Base-by-base conservation (phyloP, 805 yeast genomes). In the Grigorovia yakushimaensis region DNA sequence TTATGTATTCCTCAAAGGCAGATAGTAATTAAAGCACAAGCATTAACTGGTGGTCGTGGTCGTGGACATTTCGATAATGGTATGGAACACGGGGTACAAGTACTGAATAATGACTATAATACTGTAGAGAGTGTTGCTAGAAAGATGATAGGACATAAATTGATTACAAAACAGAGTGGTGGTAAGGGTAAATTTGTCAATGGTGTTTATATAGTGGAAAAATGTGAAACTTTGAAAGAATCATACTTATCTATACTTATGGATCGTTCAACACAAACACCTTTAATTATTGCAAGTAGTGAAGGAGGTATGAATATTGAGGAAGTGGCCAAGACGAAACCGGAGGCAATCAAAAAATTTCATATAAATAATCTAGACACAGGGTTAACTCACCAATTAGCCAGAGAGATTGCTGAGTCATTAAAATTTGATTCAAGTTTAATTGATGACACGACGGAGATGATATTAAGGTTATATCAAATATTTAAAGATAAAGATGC, bases 261-360 rank as follows among this genome's bases (percentile, higher is more conserved):
- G 84, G 98, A 93, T 77, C 88, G 99, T 74, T 78, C 81, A 58
- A 78, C 83, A 56, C 95, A 89, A 72, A 74, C 78, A 57, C 96
- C 98, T 51, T 76, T 93, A 72, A 85, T 93, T 64, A 96, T 93
- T 54, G 96, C 96, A 44, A 88, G 97, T 33, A 75, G 94, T 54
- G 93, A 93, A 73, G 99, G 99, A 74, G 99, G 99, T 76, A 89
- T 93, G 95, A 96, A 93, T 73, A 93, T 93, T 64, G 99, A 93
- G 77, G 96, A 95, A 68, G 98, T 93, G 58, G 99, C 98, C 51
- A 82, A 82, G 57, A 80, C 77, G 59, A 82, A 79, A 69, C 99
- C 99, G 47, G 79, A 78, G 49, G 95, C 95, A 57, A 93, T 93
- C 73, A 83, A 87, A 73, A 82, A 91, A 55, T 88, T 81, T 77